Evolutionary conservation across 163 green algal genomes (phyloP), one percentile per base, ranked within the genome.

Genomic region (Scenedesmus sp.): DNA sequence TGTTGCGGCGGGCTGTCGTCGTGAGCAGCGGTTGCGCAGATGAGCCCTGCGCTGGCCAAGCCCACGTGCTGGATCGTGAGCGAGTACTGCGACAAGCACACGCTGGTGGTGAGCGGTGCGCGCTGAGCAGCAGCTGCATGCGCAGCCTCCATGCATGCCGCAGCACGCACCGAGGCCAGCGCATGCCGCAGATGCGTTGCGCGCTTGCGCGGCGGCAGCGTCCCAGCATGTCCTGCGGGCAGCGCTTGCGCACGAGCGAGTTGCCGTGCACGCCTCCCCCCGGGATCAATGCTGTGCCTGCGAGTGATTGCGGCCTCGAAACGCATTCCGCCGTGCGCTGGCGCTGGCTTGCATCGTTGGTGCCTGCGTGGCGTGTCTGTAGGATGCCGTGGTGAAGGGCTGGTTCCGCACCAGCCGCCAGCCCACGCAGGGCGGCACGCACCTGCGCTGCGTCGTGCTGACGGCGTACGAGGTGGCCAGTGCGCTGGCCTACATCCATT

Each of bases 401-500:
- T 92, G 88, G 88, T 89, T 92, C 81, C 44, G 88, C 46, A 89
- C 82, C 26, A 70, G 22, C 43, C 40, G 81, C 1, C 33, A 68
- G 44, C 88, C 88, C 22, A 92, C 88, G 43, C 20, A 84, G 33
- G 88, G 88, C 46, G 88, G 80, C 65, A 92, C 88, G 0, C 35
- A 89, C 35, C n/a, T 92, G 42, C 59, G 88, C 26, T 18, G 18
- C 16, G 88, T 89, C 20, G 88, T 81, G 30, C 81, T 89, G 33
- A 93, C 92, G 5, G 92, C 89, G 15, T 89, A 94, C 43, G 94
- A 96, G 80, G 90, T 96, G 40, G 94, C 94, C 5, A 83, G 91
- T 37, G 94, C 85, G 6, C 86, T 96, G 89, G 83, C 89, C 61
- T 95, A 97, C 93, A 93, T 97, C 68, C 95, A 97, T 86, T 86